Percentiles rank a stretch among this genome's conserved stretches.
These are phyloP conservation scores for Zymoseptoria brevis DNA, from an alignment of 2,329 filamentous ascomycete genomes.

Conservation along the genomic window DNA sequence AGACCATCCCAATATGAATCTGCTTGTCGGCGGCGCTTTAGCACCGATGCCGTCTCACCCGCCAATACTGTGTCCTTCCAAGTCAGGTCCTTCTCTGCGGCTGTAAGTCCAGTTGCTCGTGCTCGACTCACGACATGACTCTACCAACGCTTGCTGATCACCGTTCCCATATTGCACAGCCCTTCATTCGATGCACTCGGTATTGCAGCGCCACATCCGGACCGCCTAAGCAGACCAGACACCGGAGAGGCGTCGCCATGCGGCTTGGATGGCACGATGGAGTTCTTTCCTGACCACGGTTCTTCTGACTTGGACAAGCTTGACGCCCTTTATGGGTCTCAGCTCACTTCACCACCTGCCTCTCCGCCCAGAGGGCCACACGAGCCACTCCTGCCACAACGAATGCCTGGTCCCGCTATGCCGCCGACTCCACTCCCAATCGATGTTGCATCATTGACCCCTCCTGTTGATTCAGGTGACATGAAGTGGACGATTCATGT, in stretches of 20 bases:
- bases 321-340: slow-evolving; percentile 6
- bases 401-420: slow-evolving; percentile 17
- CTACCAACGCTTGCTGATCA: neutral
- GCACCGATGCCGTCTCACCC: slow-evolving; percentile 15
- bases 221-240: slow-evolving; percentile 25
- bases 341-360: neutral
- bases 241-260: neutral
- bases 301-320: slow-evolving; percentile 4
- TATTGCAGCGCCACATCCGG: slow-evolving; percentile 41
- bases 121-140: neutral
- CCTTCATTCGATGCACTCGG: slow-evolving; percentile 48
- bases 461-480: slow-evolving; percentile 37
- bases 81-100: slow-evolving; percentile 35
- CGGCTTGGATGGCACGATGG: slow-evolving; percentile 1
- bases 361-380: neutral
- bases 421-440: slow-evolving; percentile 22
- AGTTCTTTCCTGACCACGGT: neutral
- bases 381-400: slow-evolving; percentile 1
- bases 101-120: slow-evolving; percentile 23
- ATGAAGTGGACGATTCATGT: slow-evolving; percentile 30
- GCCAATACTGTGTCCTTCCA: slow-evolving; percentile 7
- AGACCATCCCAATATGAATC: slow-evolving; percentile 16
- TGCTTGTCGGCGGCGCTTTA: slow-evolving; percentile 23
- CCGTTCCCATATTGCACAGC: neutral
- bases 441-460: slow-evolving; percentile 38